Conservation (phyloP, 768 basidiomycete species). For the Tricholoma flavovirens region DNA sequence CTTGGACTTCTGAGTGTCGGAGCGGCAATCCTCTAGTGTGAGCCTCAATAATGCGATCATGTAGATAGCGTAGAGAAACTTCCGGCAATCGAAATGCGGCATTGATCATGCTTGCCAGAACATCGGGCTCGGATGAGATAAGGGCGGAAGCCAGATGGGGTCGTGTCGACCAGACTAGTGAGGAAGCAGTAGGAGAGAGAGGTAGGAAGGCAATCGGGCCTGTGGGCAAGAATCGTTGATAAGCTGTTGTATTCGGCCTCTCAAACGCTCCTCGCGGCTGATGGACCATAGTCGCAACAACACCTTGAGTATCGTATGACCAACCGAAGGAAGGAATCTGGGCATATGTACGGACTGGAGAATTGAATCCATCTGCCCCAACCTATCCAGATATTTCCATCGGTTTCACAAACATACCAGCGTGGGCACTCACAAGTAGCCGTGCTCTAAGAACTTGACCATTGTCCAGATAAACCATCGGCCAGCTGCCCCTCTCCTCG, state of each 20-base stretch:
- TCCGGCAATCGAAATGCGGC: conserved; percentile 85
- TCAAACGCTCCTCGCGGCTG: conserved; percentile 56
- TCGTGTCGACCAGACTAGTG: conserved; percentile 91
- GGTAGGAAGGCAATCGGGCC: conserved; percentile 96
- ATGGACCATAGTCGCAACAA: conserved; percentile 86
- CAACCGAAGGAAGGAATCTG: conserved; percentile 86
- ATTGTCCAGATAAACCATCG: conserved; percentile 67
- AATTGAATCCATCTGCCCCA: conserved; percentile 94
- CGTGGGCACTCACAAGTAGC: conserved; percentile 52
- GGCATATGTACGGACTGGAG: conserved; percentile 85
- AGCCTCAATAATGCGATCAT: conserved; percentile 53
- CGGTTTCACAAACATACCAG: not conserved
- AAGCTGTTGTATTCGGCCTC: conserved; percentile 72
- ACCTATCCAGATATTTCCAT: conserved; percentile 42
- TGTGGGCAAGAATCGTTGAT: conserved; percentile 91
- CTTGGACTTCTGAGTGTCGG: conserved; percentile 41
- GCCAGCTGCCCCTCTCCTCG: conserved; percentile 65
- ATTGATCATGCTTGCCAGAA: conserved; percentile 76
- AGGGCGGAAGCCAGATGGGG: conserved; percentile 72
- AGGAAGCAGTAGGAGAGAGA: conserved; percentile 68
- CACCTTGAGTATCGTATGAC: conserved; percentile 82
- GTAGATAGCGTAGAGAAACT: conserved; percentile 62
- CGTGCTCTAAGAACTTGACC: conserved; percentile 61
- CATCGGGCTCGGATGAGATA: conserved; percentile 54
- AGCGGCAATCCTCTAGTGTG: conserved; percentile 40